Percentiles rank a stretch among this genome's conserved stretches.
phyloP scores from a whole-genome alignment of 176 grass and related monocot genomes.

The Saccharum officinarum region DNA sequence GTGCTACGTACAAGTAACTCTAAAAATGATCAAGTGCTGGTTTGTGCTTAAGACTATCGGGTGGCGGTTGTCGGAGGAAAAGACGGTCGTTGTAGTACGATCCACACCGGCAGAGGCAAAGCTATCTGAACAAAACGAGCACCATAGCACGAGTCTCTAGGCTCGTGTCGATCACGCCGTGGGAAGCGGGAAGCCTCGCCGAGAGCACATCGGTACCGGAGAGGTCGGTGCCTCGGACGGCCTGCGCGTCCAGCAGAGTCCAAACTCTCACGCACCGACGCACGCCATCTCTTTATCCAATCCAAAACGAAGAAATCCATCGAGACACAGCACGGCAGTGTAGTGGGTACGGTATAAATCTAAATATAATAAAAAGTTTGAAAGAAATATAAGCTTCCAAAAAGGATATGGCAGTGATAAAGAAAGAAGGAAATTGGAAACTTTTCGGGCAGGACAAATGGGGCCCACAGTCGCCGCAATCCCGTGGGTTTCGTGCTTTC shows the following conservation, averaged over 20 bases:
- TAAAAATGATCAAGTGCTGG: neutral
- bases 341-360: neutral
- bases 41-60: neutral
- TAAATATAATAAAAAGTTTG: no score
- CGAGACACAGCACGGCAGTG: neutral
- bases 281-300: neutral
- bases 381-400: neutral
- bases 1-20: neutral
- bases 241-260: neutral
- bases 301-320: neutral
- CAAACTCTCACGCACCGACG: neutral
- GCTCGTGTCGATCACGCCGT: neutral
- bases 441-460: neutral
- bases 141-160: neutral
- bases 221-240: slow-evolving; percentile 34
- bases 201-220: neutral
- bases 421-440: neutral
- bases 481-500: neutral
- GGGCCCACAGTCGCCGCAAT: slow-evolving; percentile 5
- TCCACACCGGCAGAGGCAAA: neutral
- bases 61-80: neutral
- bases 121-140: neutral
- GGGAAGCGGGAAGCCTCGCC: neutral
- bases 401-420: neutral
- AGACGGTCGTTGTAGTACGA: neutral